phyloP scores from a whole-genome alignment of 139 green algal species.

The Closterium sp. region DNA sequence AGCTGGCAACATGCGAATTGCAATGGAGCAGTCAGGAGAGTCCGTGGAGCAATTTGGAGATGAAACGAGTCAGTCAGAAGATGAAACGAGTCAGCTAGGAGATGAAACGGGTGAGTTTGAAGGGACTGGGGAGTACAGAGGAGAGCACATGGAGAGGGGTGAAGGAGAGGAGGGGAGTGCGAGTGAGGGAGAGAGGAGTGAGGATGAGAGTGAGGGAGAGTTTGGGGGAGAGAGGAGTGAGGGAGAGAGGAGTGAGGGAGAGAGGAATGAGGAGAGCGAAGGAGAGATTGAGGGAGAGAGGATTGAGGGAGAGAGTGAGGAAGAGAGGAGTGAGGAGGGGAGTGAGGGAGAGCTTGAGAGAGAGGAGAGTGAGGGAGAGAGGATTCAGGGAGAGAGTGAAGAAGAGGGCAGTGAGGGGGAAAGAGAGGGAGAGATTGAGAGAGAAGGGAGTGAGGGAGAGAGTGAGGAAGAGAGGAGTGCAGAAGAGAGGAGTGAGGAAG shows the following conservation, averaged over 20 bases:
- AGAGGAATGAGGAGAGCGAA: no score
- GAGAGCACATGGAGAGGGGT: background rate
- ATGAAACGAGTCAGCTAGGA: background rate
- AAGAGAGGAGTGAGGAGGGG: no score
- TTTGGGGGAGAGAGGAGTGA: no score
- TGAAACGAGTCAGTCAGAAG: background rate
- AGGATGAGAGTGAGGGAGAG: background rate
- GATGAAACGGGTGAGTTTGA: background rate
- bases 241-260: no score
- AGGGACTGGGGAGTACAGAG: background rate
- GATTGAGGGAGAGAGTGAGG: no score
- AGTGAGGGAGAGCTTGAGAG: no score
- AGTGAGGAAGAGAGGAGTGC: background rate
- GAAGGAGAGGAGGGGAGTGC: background rate
- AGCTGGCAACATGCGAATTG: background rate
- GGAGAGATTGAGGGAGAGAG: no score
- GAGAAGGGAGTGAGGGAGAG: no score
- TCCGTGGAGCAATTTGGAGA: background rate
- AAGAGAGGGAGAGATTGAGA: no score
- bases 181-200: background rate
- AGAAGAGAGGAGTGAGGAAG: background rate
- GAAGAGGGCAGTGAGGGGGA: no score
- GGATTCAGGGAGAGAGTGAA: no score
- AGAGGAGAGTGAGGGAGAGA: no score
- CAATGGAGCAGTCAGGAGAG: background rate